These are phyloP conservation scores for Chaetomium sp. DNA, from an alignment of 2,329 filamentous ascomycete species.

Conservation along the genomic window DNA sequence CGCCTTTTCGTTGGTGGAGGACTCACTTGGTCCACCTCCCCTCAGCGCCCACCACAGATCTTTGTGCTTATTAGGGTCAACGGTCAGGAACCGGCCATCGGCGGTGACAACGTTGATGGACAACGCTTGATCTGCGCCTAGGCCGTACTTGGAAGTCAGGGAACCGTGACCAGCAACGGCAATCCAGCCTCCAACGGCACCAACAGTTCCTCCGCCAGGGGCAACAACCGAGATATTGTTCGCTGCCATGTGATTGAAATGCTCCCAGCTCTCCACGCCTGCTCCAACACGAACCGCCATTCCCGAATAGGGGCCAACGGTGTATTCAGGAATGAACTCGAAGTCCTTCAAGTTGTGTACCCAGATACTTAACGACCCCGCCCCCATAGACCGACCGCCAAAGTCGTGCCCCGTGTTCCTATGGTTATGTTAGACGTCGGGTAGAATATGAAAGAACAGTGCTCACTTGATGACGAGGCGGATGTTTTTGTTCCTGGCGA, in stretches of 20 bases:
- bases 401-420: slow-evolving; percentile 57
- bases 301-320: slow-evolving; percentile 44
- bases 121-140: slow-evolving; percentile 56
- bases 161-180: slow-evolving; percentile 55
- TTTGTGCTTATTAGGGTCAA: slow-evolving; percentile 43
- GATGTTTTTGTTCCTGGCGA: slow-evolving; percentile 47
- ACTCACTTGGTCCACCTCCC: slow-evolving; percentile 41
- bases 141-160: slow-evolving; percentile 50
- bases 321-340: slow-evolving; percentile 40
- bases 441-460: neutral
- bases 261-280: slow-evolving; percentile 42
- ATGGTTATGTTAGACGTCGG: neutral
- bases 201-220: slow-evolving; percentile 42
- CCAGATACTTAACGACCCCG: slow-evolving; percentile 57
- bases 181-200: slow-evolving; percentile 54
- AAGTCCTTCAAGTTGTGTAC: slow-evolving; percentile 55
- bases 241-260: slow-evolving; percentile 39
- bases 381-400: slow-evolving; percentile 60
- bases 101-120: slow-evolving; percentile 53
- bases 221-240: slow-evolving; percentile 41
- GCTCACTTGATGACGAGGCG: slow-evolving; percentile 45
- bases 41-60: slow-evolving; percentile 49
- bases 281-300: slow-evolving; percentile 52
- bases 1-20: neutral
- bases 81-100: slow-evolving; percentile 48